Percentiles rank a stretch among this genome's conserved stretches.
phyloP scores from a whole-genome alignment of 345 rosid genomes.

The Rhodomyrtus tomentosa region DNA sequence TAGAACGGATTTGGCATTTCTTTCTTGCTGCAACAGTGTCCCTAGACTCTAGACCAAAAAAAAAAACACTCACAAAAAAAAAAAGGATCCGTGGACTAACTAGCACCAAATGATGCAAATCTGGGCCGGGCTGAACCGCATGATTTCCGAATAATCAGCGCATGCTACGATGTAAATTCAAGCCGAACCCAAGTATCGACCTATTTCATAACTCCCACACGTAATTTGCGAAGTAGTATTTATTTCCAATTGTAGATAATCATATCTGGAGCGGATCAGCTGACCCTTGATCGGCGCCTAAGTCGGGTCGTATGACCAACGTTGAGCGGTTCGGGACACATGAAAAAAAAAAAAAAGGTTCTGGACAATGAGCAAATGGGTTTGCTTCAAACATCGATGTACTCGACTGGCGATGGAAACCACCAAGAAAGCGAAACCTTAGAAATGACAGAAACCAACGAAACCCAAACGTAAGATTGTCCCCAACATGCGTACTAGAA shows the following conservation, averaged over 20 bases:
- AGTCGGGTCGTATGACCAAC: neutral
- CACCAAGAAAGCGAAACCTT: neutral
- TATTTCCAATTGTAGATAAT: neutral
- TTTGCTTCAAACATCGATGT: neutral
- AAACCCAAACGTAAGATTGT: neutral
- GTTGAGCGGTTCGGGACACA: neutral
- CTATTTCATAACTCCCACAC: neutral
- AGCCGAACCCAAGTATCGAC: neutral
- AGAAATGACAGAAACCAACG: neutral
- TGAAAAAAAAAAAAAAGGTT: too few relatives aligned
- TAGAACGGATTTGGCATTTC: neutral
- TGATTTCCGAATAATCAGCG: neutral
- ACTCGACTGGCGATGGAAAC: neutral
- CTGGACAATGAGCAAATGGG: neutral
- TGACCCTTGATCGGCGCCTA: neutral
- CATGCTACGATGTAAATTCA: neutral
- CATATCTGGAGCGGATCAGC: accelerated
- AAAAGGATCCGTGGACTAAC: too few relatives aligned
- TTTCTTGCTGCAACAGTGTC: neutral
- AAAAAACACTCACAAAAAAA: too few relatives aligned
- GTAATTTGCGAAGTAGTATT: neutral
- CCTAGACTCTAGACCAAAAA: too few relatives aligned
- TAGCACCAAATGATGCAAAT: neutral
- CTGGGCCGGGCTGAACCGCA: neutral
- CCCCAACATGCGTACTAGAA: neutral